Evolutionary conservation across 495 filamentous ascomycete genomes (phyloP).

Genomic region (Aspergillus panamensis): DNA sequence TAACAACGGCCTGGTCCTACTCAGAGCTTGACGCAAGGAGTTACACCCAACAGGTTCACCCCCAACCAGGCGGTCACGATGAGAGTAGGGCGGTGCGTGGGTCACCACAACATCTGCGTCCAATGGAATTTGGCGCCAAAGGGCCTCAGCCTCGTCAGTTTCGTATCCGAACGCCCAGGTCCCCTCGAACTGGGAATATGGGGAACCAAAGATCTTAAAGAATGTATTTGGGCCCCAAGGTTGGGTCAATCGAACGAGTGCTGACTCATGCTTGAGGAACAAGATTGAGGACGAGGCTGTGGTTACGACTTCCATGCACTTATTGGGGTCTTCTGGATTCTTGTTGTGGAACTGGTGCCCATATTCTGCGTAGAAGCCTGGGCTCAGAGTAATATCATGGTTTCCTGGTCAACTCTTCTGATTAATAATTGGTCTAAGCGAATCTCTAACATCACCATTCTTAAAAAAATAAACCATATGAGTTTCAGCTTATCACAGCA

Average conservation of each 20-base stretch:
- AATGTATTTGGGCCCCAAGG: slow-evolving; percentile 58
- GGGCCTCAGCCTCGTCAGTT: slow-evolving; percentile 38
- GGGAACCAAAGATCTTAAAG: slow-evolving; percentile 76
- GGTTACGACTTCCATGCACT: slow-evolving; percentile 54
- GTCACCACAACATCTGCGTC: slow-evolving; percentile 48
- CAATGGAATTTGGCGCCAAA: slow-evolving; percentile 49
- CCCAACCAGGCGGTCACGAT: slow-evolving; percentile 38
- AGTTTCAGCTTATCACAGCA: background rate
- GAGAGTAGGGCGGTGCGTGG: slow-evolving; percentile 47
- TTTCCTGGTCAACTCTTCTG: slow-evolving; percentile 53
- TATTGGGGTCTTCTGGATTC: slow-evolving; percentile 50
- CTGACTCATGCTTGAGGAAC: slow-evolving; percentile 62
- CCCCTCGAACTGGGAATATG: slow-evolving; percentile 60
- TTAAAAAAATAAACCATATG: background rate
- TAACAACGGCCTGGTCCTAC: slow-evolving; percentile 41
- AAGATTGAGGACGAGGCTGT: slow-evolving; percentile 53
- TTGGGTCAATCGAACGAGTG: slow-evolving; percentile 52
- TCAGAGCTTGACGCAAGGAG: slow-evolving; percentile 35
- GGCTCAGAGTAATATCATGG: slow-evolving; percentile 74
- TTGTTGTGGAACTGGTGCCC: slow-evolving; percentile 58
- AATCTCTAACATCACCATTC: background rate
- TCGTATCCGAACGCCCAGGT: slow-evolving; percentile 73
- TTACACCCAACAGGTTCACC: slow-evolving; percentile 38
- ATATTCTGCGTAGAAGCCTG: slow-evolving; percentile 55
- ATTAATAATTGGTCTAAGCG: background rate